phyloP scores from a whole-genome alignment of 108 stramenopile genomes.

The Aurantiochytrium sp. region DNA sequence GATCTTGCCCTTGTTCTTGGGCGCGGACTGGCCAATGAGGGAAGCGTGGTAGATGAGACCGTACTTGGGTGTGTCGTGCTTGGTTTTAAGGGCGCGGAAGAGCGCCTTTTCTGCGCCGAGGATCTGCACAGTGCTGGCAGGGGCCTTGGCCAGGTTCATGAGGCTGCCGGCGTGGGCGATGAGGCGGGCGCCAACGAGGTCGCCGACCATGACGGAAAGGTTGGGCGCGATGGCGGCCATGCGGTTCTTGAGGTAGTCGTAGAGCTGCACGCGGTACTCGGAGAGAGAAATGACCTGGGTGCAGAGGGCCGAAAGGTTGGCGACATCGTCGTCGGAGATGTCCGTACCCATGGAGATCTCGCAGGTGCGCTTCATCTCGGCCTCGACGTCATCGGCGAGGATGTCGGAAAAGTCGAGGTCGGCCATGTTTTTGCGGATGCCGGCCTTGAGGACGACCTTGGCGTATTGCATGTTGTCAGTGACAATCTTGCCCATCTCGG shows the following conservation, averaged over 20 bases:
- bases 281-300: slow-evolving; percentile 92
- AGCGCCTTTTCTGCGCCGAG: slow-evolving; percentile 99
- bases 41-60: slow-evolving; percentile 99
- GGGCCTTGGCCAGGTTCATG: slow-evolving; percentile 98
- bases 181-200: slow-evolving; percentile 94
- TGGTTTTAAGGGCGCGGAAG: slow-evolving; percentile 99
- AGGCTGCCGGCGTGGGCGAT: slow-evolving; percentile 97
- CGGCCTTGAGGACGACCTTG: slow-evolving; percentile 80
- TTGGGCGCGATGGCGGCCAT: slow-evolving; percentile 99
- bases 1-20: slow-evolving; percentile 99
- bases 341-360: slow-evolving; percentile 98
- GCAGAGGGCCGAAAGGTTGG: slow-evolving; percentile 80
- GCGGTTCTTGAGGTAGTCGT: slow-evolving; percentile 94
- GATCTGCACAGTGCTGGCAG: slow-evolving; percentile 98
- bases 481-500: slow-evolving; percentile 85
- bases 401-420: slow-evolving; percentile 72
- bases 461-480: slow-evolving; percentile 98
- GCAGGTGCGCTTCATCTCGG: slow-evolving; percentile 90
- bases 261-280: slow-evolving; percentile 94
- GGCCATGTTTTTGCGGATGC: slow-evolving; percentile 73
- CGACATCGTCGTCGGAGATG: slow-evolving; percentile 85
- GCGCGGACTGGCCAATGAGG: slow-evolving; percentile 93
- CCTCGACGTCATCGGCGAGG: slow-evolving; percentile 56
- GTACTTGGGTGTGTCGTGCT: slow-evolving; percentile 99
- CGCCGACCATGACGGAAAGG: slow-evolving; percentile 94